Percentiles rank a stretch among this genome's conserved stretches.
Evolutionary conservation across 2,329 filamentous ascomycete species (phyloP).

Genomic region (Rhynchosporium agropyri): DNA sequence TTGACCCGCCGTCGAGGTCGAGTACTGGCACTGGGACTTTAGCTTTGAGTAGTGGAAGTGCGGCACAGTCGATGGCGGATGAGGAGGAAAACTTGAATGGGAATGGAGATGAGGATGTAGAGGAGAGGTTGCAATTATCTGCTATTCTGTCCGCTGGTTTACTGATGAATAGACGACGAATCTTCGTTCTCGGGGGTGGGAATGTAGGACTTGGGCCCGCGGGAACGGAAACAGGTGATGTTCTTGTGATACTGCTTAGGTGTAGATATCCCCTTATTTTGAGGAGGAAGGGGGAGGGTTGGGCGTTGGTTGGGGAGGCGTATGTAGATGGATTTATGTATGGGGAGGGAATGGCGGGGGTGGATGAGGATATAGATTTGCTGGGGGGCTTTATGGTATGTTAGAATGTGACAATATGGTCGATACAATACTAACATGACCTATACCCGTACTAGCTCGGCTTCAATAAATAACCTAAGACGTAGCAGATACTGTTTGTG

Average conservation of each 20-base stretch:
- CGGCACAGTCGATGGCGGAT: constrained; percentile 15
- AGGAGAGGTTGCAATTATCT: constrained; percentile 28
- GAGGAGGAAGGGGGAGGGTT: constrained; percentile 23
- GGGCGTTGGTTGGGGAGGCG: constrained; percentile 36
- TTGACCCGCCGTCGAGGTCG: constrained; percentile 21
- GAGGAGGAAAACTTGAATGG: constrained; percentile 2
- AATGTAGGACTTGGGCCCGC: constrained; percentile 33
- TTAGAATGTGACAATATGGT: constrained; percentile 19
- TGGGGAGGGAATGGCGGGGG: constrained; percentile 33
- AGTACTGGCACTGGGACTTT: constrained; percentile 15
- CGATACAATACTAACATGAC: too few relatives aligned
- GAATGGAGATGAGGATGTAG: constrained; percentile 15
- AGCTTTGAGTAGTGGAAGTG: background rate
- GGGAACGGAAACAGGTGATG: constrained; percentile 30
- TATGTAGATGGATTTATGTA: constrained; percentile 39
- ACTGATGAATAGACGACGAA: constrained; percentile 34
- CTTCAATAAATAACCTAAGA: too few relatives aligned
- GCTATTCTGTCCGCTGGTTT: constrained; percentile 31
- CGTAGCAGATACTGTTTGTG: too few relatives aligned
- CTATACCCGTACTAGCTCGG: too few relatives aligned
- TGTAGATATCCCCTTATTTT: constrained; percentile 38
- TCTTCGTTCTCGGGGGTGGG: constrained; percentile 26
- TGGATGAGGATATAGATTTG: constrained; percentile 20
- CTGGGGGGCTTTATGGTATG: constrained; percentile 33
- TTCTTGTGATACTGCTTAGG: constrained; percentile 35